phyloP scores from a whole-genome alignment of 805 yeast genomes.

The Lachancea fermentati region DNA sequence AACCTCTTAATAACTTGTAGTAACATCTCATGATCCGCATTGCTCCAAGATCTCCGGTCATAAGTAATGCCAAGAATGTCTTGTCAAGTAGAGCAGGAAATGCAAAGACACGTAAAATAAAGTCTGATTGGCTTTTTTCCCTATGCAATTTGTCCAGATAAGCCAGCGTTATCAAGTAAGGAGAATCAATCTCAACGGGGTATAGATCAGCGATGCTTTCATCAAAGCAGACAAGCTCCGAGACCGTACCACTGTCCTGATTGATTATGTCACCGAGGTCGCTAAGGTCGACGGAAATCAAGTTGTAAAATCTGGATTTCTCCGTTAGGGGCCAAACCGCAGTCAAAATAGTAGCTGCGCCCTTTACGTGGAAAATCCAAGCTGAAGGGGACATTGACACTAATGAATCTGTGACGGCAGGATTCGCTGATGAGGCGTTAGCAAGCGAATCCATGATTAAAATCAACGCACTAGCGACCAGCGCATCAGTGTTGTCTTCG shows the following conservation, averaged over 20 bases:
- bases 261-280: constrained; percentile 68
- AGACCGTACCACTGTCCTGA: constrained; percentile 35
- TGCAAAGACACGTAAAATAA: constrained; percentile 80
- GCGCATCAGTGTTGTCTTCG: constrained; percentile 82
- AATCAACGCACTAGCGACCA: constrained; percentile 86
- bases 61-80: constrained; percentile 65
- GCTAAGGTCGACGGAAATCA: constrained; percentile 81
- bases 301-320: constrained; percentile 56
- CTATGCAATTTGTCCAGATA: constrained; percentile 77
- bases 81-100: constrained; percentile 90
- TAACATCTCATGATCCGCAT: constrained; percentile 89
- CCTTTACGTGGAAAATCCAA: constrained; percentile 95
- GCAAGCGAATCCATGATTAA: constrained; percentile 91
- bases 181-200: constrained; percentile 78
- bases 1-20: constrained; percentile 72
- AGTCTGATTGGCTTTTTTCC: constrained; percentile 80
- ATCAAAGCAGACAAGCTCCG: constrained; percentile 77
- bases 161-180: constrained; percentile 81
- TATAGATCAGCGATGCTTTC: constrained; percentile 77
- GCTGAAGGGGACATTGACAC: constrained; percentile 78
- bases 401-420: constrained; percentile 21
- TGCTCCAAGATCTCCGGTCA: constrained; percentile 81
- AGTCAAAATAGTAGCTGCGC: constrained; percentile 91
- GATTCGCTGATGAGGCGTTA: constrained; percentile 55
- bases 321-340: constrained; percentile 92